These are phyloP conservation scores for Chenopodium quinoa DNA, from an alignment of 148 eudicot species.

Conservation along the genomic window DNA sequence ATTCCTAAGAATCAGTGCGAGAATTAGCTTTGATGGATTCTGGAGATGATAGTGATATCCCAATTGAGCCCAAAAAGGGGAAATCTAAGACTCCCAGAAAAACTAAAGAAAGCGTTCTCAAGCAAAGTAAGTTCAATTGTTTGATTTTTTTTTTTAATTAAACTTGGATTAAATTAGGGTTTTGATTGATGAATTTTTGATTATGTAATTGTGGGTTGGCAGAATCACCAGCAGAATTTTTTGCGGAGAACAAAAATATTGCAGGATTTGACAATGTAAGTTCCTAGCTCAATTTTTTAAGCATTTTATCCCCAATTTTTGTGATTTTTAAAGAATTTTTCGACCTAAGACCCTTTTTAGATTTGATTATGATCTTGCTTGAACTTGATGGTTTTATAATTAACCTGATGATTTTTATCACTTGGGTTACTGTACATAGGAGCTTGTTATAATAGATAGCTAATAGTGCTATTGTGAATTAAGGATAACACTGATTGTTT, in stretches of 20 bases:
- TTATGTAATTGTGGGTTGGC: slow-evolving; percentile 11
- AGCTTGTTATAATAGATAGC: too few species aligned
- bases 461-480: too few species aligned
- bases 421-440: too few species aligned
- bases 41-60: slow-evolving; percentile 59
- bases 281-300: not conserved
- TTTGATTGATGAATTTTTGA: slow-evolving; percentile 1
- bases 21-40: slow-evolving; percentile 34
- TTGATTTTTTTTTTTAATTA: not conserved
- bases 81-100: slow-evolving; percentile 64
- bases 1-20: not conserved
- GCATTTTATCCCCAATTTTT: too few species aligned
- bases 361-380: not conserved
- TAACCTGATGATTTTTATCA: not conserved
- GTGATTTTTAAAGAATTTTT: too few species aligned
- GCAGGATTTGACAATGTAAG: slow-evolving; percentile 97
- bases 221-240: slow-evolving; percentile 99
- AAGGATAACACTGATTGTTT: too few species aligned
- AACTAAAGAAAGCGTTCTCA: slow-evolving; percentile 71
- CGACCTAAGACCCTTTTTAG: not conserved
- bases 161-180: not conserved
- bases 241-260: slow-evolving; percentile 94
- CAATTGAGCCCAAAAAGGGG: slow-evolving; percentile 49
- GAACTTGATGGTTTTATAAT: not conserved
- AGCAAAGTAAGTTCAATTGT: slow-evolving; percentile 57